Conservation (phyloP, 2,329 filamentous ascomycete genomes). For the Aspergillus neoniger region DNA sequence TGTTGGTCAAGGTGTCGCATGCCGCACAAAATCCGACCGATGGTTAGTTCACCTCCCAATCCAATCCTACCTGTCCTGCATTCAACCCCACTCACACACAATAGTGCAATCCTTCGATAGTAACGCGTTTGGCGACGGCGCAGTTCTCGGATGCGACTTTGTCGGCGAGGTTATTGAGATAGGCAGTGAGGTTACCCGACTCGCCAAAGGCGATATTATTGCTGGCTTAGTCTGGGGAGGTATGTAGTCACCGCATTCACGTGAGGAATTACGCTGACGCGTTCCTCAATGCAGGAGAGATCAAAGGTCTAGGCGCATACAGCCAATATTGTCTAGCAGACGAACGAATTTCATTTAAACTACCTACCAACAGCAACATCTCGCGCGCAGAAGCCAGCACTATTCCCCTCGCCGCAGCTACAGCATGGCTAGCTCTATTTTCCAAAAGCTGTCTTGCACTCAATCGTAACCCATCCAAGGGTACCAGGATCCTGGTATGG, state of each 20-base stretch:
- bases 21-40: conserved; percentile 29
- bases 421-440: conserved; percentile 45
- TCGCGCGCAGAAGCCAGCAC: conserved; percentile 39
- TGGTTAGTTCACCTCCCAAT: conserved; percentile 11
- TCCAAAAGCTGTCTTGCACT: conserved; percentile 43
- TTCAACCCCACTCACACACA: not conserved
- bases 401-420: conserved; percentile 43
- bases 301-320: conserved; percentile 40
- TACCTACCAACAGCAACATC: conserved; percentile 36
- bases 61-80: not conserved
- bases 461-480: conserved; percentile 16
- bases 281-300: not conserved
- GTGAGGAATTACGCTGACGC: no score
- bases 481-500: conserved; percentile 43
- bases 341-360: conserved; percentile 44
- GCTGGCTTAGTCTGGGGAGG: conserved; percentile 38
- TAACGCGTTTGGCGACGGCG: conserved; percentile 41
- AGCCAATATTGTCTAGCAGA: conserved; percentile 45
- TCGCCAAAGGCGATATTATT: conserved; percentile 37
- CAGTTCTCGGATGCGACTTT: conserved; percentile 36
- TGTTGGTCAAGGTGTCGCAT: conserved; percentile 29
- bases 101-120: conserved; percentile 37
- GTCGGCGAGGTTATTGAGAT: conserved; percentile 35
- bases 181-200: conserved; percentile 32
- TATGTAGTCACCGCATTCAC: conserved; percentile 1